phyloP scores from a whole-genome alignment of 2,329 filamentous ascomycete genomes.

The Hymenoscyphus infarciens region DNA sequence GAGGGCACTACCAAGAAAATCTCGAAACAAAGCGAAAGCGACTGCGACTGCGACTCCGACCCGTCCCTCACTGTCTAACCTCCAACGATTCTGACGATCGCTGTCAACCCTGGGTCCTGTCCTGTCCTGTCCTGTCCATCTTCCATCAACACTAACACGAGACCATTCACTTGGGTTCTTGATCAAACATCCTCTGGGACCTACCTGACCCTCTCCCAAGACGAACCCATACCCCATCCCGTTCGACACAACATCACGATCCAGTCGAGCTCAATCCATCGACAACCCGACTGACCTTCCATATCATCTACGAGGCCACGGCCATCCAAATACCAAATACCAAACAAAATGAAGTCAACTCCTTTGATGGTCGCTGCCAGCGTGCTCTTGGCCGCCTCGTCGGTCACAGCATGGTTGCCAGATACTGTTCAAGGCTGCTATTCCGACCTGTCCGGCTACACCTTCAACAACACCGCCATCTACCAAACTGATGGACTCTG shows the following conservation, averaged over 20 bases:
- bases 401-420: conserved; percentile 17
- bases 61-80: neutral
- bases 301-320: conserved; percentile 21
- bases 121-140: neutral
- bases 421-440: conserved; percentile 30
- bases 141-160: neutral
- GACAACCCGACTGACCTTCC: conserved; percentile 11
- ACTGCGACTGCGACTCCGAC: too few species aligned
- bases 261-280: conserved; percentile 11
- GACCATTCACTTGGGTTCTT: conserved; percentile 6
- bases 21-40: conserved; percentile 17
- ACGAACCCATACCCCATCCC: neutral
- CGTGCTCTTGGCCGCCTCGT: conserved; percentile 19
- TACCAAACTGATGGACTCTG: conserved; percentile 33
- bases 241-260: conserved; percentile 15
- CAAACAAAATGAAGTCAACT: conserved; percentile 24
- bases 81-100: neutral
- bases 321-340: conserved; percentile 11
- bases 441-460: conserved; percentile 26
- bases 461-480: conserved; percentile 24
- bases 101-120: neutral
- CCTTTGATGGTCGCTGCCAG: conserved; percentile 20
- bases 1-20: conserved; percentile 11
- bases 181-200: neutral
- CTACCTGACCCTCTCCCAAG: neutral